These are phyloP conservation scores for Helianthus annuus DNA, from an alignment of 129 eudicot species.

Conservation along the genomic window DNA sequence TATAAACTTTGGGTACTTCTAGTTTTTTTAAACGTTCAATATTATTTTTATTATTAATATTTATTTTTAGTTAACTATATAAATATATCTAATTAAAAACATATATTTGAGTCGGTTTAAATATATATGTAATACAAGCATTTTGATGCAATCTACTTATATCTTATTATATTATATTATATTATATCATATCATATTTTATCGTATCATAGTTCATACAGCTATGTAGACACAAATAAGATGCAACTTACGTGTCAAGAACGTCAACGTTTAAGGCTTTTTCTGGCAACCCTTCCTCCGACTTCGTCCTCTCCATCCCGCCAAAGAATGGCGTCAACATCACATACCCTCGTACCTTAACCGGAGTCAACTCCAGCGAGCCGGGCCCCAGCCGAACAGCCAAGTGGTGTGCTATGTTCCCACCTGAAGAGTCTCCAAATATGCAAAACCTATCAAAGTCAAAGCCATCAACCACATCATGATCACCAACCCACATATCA, in stretches of 20 bases:
- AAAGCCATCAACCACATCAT: constrained; percentile 41
- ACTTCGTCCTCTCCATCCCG: constrained; percentile 64
- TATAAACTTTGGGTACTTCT: too few relatives aligned
- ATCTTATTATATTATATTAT: background rate
- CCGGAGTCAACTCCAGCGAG: constrained; percentile 51
- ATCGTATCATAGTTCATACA: background rate
- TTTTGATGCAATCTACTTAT: too few relatives aligned
- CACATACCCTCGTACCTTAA: constrained; percentile 65
- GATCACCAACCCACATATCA: constrained; percentile 25
- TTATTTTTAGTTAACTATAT: too few relatives aligned
- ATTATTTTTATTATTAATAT: too few relatives aligned
- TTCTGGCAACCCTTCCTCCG: constrained; percentile 70
- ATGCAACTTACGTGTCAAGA: constrained; percentile 62
- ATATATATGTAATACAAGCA: too few relatives aligned
- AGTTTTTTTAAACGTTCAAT: background rate
- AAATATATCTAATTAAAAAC: too few relatives aligned
- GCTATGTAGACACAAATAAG: background rate
- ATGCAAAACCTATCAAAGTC: constrained; percentile 61
- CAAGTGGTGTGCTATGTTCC: constrained; percentile 83
- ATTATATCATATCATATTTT: background rate
- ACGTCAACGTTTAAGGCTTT: constrained; percentile 43
- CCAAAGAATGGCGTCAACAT: constrained; percentile 87
- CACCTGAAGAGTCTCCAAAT: constrained; percentile 84
- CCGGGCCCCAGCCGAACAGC: constrained; percentile 68
- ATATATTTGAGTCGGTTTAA: too few relatives aligned